These are phyloP conservation scores for Ustilago nuda DNA, from an alignment of 1,284 basidiomycete species.

Conservation along the genomic window DNA sequence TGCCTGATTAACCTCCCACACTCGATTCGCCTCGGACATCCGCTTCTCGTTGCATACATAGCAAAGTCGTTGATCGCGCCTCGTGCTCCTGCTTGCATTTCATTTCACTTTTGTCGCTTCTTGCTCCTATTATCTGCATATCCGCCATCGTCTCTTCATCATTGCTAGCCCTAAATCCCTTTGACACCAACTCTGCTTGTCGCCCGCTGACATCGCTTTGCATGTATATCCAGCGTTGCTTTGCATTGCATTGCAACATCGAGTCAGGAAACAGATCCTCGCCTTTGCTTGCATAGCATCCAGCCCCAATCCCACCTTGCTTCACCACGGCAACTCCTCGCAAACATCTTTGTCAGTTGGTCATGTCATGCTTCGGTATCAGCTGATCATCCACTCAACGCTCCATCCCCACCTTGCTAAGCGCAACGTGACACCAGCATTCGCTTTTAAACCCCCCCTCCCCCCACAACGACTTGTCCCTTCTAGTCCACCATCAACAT, in stretches of 20 bases:
- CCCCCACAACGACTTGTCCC: background rate
- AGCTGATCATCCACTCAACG: slow-evolving; percentile 1
- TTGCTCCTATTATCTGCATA: slow-evolving; percentile 10
- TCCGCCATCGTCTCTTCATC: slow-evolving; percentile 2
- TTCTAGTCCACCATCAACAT: slow-evolving; percentile 10
- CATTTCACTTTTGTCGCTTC: background rate
- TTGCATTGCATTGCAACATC: background rate
- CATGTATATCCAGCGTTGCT: background rate
- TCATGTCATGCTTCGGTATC: slow-evolving; percentile 7
- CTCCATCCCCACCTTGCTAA: background rate
- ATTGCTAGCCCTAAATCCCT: too few species aligned
- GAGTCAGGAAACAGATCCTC: too few species aligned
- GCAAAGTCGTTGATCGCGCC: background rate
- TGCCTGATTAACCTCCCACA: background rate
- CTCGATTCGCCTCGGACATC: background rate
- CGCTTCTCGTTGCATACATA: background rate
- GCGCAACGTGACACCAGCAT: slow-evolving; percentile 3
- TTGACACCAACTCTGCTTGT: too few species aligned
- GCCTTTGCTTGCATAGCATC: background rate
- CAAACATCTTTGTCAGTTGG: background rate
- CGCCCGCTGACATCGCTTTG: slow-evolving; percentile 1
- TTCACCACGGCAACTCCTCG: background rate
- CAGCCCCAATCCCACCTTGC: background rate
- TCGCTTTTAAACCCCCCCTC: background rate
- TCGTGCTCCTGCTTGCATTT: background rate